Percentiles rank a stretch among this genome's conserved stretches.
These are phyloP conservation scores for Parmales sp. DNA, from an alignment of 108 stramenopile genomes.

Conservation along the genomic window DNA sequence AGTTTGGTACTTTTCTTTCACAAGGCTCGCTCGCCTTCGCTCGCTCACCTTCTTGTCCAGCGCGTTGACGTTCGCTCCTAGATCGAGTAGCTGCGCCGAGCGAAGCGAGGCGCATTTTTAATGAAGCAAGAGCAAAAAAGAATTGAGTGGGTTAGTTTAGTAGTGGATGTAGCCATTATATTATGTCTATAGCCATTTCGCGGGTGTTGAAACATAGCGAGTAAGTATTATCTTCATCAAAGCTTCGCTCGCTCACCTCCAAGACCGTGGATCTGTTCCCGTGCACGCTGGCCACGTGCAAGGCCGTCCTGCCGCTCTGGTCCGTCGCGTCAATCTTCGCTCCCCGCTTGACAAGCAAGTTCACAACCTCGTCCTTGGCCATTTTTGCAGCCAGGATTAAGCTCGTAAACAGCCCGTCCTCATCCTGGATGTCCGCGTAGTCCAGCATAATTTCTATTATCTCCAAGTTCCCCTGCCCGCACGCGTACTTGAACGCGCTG, in stretches of 20 bases:
- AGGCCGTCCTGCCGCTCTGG: background rate
- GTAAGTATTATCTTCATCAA: too few species aligned
- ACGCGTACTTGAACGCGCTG: conserved; percentile 10
- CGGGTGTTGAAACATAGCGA: too few species aligned
- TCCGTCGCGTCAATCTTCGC: background rate
- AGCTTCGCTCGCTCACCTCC: too few species aligned
- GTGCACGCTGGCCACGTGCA: background rate
- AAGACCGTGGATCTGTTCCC: background rate
- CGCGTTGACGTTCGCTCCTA: background rate
- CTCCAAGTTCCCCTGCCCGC: background rate
- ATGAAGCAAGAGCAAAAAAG: too few species aligned
- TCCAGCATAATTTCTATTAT: background rate
- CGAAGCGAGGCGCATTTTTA: too few species aligned
- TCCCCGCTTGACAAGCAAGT: background rate
- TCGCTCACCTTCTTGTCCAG: background rate
- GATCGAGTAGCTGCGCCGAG: conserved; percentile 3
- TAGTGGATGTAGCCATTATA: too few species aligned
- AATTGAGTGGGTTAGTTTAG: too few species aligned
- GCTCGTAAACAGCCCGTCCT: background rate
- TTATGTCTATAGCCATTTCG: too few species aligned
- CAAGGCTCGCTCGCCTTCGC: too few species aligned
- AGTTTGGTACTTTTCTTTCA: too few species aligned
- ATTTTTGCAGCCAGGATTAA: background rate
- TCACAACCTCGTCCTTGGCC: background rate
- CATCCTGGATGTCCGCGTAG: background rate